These are phyloP conservation scores for Vitis amurensis DNA, from an alignment of 164 flowering plant genomes.

Conservation along the genomic window DNA sequence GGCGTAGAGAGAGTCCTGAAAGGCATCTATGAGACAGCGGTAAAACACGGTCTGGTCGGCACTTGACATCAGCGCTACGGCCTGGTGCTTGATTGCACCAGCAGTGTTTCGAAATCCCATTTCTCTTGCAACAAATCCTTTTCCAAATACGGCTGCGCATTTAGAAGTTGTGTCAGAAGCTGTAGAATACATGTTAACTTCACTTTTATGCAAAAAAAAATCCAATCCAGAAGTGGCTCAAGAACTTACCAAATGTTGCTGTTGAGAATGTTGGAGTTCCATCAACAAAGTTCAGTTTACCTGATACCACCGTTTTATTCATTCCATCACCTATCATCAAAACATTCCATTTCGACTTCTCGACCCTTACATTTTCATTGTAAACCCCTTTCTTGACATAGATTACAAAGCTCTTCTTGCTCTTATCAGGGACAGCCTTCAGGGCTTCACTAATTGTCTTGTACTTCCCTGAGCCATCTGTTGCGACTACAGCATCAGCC, in stretches of 20 bases:
- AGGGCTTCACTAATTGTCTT: slow-evolving; percentile 49
- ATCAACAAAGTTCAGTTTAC: slow-evolving; percentile 50
- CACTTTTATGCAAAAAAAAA: too few species aligned
- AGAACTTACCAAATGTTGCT: slow-evolving; percentile 65
- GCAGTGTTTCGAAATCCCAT: slow-evolving; percentile 72
- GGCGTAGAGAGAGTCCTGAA: slow-evolving; percentile 67
- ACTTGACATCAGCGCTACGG: slow-evolving; percentile 58
- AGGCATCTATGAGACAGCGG: slow-evolving; percentile 60
- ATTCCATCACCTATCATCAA: slow-evolving; percentile 70
- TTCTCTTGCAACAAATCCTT: slow-evolving; percentile 57
- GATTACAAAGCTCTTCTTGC: slow-evolving; percentile 48
- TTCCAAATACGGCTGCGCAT: slow-evolving; percentile 55
- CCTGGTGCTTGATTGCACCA: slow-evolving; percentile 71
- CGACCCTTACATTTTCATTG: slow-evolving; percentile 50
- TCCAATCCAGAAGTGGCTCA: too few species aligned
- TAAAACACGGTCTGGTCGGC: slow-evolving; percentile 56
- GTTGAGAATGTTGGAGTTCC: slow-evolving; percentile 64
- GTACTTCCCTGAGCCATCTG: slow-evolving; percentile 55
- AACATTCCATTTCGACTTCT: slow-evolving; percentile 61
- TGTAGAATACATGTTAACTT: too few species aligned
- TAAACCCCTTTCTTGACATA: slow-evolving; percentile 70
- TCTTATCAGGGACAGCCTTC: slow-evolving; percentile 49
- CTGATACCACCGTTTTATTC: slow-evolving; percentile 49
- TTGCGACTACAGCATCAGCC: slow-evolving; percentile 50
- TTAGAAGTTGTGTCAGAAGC: too few species aligned